These are phyloP conservation scores for Pichia sp. DNA, from an alignment of 1,139 yeast species.

Conservation along the genomic window DNA sequence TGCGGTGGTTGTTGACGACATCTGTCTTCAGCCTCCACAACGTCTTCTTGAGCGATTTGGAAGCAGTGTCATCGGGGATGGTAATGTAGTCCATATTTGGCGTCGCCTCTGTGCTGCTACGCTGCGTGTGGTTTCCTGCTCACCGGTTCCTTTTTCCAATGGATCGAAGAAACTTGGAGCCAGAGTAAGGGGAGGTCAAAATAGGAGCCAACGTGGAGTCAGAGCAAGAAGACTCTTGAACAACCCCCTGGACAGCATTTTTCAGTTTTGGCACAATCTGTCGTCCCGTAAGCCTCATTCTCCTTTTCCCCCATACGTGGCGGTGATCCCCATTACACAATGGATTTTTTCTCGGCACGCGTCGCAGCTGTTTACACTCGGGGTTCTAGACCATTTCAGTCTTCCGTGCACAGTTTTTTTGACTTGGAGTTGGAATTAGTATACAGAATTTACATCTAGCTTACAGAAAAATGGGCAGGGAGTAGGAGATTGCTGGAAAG, in stretches of 20 bases:
- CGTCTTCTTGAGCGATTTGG: not conserved
- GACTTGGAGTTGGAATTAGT: not conserved
- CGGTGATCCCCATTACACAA: not conserved
- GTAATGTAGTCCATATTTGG: constrained; percentile 1
- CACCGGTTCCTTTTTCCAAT: not conserved
- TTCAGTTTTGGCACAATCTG: not conserved
- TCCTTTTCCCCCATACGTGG: not conserved
- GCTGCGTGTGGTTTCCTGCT: no score
- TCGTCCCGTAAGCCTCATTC: not conserved
- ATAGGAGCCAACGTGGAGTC: not conserved
- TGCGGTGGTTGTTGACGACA: not conserved
- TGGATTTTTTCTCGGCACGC: not conserved
- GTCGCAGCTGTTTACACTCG: not conserved
- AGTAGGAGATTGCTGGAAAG: not conserved
- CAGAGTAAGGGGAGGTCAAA: not conserved
- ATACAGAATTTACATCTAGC: not conserved
- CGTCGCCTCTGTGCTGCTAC: no score
- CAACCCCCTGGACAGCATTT: not conserved
- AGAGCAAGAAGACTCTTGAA: not conserved
- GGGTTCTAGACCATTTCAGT: not conserved
- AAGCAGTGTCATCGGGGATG: constrained; percentile 1
- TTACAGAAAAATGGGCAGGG: not conserved
- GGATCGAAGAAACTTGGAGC: not conserved
- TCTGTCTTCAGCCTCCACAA: not conserved
- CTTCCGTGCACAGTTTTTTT: not conserved